Base-by-base conservation (phyloP, 2,329 filamentous ascomycete genomes). In the Teratosphaeria gauchensis region DNA sequence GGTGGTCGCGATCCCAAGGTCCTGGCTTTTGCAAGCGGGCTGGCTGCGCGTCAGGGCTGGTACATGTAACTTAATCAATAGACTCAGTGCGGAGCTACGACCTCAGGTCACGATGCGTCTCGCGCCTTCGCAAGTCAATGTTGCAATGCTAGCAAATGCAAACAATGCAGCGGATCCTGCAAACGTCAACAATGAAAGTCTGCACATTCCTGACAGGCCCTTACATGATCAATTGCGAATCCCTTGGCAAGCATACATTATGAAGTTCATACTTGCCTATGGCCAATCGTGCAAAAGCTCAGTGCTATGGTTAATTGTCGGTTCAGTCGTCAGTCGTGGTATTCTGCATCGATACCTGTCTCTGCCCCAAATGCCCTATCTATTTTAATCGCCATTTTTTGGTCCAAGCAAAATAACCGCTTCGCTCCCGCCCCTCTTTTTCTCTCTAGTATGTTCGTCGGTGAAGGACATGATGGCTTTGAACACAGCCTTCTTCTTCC, bases 381-480 rank as follows among this genome's bases (percentile, higher is more conserved):
- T 35, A 11, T 14, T 14, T 35, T 6, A 35, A 35, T 35, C 33
- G n/a, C 42, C 16, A 8, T 9, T 8, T 19, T 48, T 9, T 8
- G 16, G n/a, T 16, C 16, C 42, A 21, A 48, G 42, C 42, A 48
- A 21, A 11, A 48, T 48, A 11, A 48, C 16, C n/a, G n/a, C 5
- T 48, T 48, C 19, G 42, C n/a, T 48, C 8, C 42, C 42, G 2
- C n/a, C 2, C n/a, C 42, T 32, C 61, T 64, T 65, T 56, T 62
- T 61, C 46, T 51, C 46, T 42, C 54, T 54, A 19, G 57, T 30
- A 7, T 60, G 59, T 11, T 63, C 55, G 19, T 62, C 53, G 16
- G 58, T 59, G 55, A 67, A 70, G 1, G 68, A 70, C 42, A 70
- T 58, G 38, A 70, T 68, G 2, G 68, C 65, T 30, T 62, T 69